phyloP scores from a whole-genome alignment of 768 basidiomycete genomes.

The Calocybe cyanea region DNA sequence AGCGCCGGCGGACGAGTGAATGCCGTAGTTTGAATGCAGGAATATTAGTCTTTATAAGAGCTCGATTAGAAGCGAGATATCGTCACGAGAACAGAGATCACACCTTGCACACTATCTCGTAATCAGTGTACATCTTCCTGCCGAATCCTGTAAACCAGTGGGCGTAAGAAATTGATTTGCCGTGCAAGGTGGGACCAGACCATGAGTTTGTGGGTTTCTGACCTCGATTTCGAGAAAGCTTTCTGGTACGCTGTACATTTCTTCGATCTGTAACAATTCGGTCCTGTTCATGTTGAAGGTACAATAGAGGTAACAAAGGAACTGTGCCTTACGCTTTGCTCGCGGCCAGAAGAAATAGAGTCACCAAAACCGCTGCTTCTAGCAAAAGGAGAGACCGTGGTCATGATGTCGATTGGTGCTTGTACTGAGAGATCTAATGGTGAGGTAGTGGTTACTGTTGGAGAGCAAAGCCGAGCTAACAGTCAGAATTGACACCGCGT shows the following conservation, averaged over 20 bases:
- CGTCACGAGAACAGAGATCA: slow-evolving; percentile 16
- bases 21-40: slow-evolving; percentile 98
- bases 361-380: slow-evolving; percentile 57
- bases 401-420: slow-evolving; percentile 19
- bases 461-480: no score
- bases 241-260: slow-evolving; percentile 98
- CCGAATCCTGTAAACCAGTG: slow-evolving; percentile 66
- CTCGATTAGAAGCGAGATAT: slow-evolving; percentile 1
- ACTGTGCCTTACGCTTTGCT: slow-evolving; percentile 50
- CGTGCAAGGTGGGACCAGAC: slow-evolving; percentile 32
- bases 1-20: slow-evolving; percentile 82
- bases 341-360: slow-evolving; percentile 42
- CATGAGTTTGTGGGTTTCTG: slow-evolving; percentile 94
- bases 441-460: no score
- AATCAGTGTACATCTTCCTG: slow-evolving; percentile 99
- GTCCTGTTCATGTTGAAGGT: slow-evolving; percentile 24
- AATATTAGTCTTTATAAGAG: slow-evolving; percentile 81
- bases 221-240: slow-evolving; percentile 98
- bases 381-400: slow-evolving; percentile 59
- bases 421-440: no score
- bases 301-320: slow-evolving; percentile 11
- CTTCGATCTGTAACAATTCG: slow-evolving; percentile 80
- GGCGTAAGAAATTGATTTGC: slow-evolving; percentile 1
- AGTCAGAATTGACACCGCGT: no score
- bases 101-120: slow-evolving; percentile 97